A percentile compares a stretch with the other conserved stretches of the same genome.
Conservation (phyloP, 495 filamentous ascomycete genomes). For the Ramalina intermedia region DNA sequence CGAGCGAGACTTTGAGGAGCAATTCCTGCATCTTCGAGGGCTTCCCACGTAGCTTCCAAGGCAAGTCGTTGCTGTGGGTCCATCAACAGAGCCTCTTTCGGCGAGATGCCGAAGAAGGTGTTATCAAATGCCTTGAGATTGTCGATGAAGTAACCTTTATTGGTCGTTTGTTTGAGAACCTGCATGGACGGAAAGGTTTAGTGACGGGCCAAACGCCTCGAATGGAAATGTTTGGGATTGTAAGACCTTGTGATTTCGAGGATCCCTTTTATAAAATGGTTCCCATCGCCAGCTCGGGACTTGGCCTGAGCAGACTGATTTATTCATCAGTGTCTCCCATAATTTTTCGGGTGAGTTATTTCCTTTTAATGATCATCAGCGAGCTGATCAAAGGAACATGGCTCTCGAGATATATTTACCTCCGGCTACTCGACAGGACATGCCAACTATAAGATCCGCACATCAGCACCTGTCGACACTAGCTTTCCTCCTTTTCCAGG, state of each 20-base stretch:
- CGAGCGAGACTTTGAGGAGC: conserved; percentile 16
- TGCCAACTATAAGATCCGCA: conserved; percentile 11
- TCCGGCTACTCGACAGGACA: conserved; percentile 24
- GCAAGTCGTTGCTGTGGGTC: conserved; percentile 67
- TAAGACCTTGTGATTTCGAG: conserved; percentile 16
- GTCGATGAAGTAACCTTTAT: conserved; percentile 22
- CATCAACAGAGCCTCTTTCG: conserved; percentile 44
- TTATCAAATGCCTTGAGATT: conserved; percentile 17
- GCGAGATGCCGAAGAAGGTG: conserved; percentile 9
- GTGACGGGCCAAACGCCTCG: too few species aligned
- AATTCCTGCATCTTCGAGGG: conserved; percentile 55
- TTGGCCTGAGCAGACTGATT: conserved; percentile 21
- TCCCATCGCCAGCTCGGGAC: conserved; percentile 22
- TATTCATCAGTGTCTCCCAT: conserved; percentile 22
- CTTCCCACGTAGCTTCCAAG: conserved; percentile 59
- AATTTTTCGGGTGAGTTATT: conserved; percentile 17
- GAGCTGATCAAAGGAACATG: too few species aligned
- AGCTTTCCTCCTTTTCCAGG: too few species aligned
- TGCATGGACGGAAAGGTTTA: too few species aligned
- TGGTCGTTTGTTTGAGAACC: conserved; percentile 13
- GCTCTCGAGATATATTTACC: conserved; percentile 6
- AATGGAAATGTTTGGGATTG: too few species aligned
- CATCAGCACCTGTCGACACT: too few species aligned
- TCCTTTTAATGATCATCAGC: too few species aligned
- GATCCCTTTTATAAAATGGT: conserved; percentile 19